Conservation (phyloP, 345 rosid genomes). For the Dimocarpus longan region DNA sequence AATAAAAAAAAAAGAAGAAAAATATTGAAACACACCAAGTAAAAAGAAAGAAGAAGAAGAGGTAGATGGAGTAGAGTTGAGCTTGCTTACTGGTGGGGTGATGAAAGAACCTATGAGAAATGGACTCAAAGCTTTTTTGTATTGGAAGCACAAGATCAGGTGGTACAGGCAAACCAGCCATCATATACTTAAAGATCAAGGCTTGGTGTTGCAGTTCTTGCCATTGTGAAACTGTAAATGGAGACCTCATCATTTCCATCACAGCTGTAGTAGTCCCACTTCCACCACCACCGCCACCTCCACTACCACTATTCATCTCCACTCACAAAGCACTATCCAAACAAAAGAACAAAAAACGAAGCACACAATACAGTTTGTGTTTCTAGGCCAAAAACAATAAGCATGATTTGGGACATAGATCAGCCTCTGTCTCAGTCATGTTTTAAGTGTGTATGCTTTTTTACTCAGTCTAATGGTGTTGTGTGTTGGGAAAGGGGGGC, state of each 20-base stretch:
- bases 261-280: conserved; percentile 24
- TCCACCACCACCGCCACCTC: conserved; percentile 23
- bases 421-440: conserved; percentile 33
- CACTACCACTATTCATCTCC: conserved; percentile 19
- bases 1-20: neutral
- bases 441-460: conserved; percentile 2
- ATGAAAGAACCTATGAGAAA: conserved; percentile 53
- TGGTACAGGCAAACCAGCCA: conserved; percentile 62
- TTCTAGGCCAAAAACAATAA: conserved; percentile 24
- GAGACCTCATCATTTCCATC: conserved; percentile 40
- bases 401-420: conserved; percentile 31
- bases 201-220: conserved; percentile 69
- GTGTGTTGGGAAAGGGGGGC: conserved; percentile 34
- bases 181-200: conserved; percentile 59
- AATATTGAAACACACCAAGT: conserved; percentile 7
- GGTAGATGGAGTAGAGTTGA: neutral
- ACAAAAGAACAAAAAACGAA: neutral
- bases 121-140: conserved; percentile 52
- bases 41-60: neutral
- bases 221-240: conserved; percentile 60
- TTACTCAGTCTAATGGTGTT: conserved; percentile 15
- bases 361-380: neutral
- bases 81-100: conserved; percentile 45
- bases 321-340: neutral
- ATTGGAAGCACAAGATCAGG: conserved; percentile 58